Evolutionary conservation across 2,329 filamentous ascomycete genomes (phyloP).

Genomic region (Talaromyces sp.): DNA sequence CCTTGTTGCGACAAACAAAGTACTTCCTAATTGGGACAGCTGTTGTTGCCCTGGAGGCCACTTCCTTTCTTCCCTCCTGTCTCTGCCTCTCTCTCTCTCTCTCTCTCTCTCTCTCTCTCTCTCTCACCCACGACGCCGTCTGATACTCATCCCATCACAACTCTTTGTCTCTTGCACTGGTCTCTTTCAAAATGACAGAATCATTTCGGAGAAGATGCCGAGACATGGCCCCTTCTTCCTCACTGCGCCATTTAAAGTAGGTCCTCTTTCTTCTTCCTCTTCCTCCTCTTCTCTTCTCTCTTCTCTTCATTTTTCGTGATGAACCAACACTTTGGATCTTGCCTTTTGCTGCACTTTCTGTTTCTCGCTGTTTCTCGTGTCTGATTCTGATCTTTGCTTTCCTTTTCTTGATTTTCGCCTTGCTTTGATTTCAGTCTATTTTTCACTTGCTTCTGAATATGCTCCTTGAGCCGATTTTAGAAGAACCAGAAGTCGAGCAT

Average conservation of each 20-base stretch:
- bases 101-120: conserved; percentile 1
- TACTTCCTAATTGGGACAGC: background rate
- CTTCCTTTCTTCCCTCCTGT: conserved; percentile 15
- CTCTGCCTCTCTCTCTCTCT: conserved; percentile 5
- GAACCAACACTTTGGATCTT: background rate
- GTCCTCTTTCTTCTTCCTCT: background rate
- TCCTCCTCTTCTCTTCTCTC: background rate
- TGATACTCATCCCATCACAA: background rate
- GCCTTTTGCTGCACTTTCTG: background rate
- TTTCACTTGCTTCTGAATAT: background rate
- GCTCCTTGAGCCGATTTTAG: background rate
- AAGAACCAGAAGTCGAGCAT: background rate
- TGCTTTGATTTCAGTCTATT: background rate
- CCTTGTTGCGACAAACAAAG: background rate
- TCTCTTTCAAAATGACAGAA: background rate
- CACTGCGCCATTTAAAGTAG: background rate
- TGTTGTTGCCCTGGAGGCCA: background rate
- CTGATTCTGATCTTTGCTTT: background rate
- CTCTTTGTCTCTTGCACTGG: background rate
- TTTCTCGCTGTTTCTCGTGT: background rate
- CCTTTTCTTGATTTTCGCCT: background rate
- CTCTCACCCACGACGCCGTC: background rate
- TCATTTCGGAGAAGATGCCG: background rate
- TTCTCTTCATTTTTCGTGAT: background rate
- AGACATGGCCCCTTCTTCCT: background rate